Conservation (phyloP, 441 rosid genomes). For the Erodium chrysanthum region DNA sequence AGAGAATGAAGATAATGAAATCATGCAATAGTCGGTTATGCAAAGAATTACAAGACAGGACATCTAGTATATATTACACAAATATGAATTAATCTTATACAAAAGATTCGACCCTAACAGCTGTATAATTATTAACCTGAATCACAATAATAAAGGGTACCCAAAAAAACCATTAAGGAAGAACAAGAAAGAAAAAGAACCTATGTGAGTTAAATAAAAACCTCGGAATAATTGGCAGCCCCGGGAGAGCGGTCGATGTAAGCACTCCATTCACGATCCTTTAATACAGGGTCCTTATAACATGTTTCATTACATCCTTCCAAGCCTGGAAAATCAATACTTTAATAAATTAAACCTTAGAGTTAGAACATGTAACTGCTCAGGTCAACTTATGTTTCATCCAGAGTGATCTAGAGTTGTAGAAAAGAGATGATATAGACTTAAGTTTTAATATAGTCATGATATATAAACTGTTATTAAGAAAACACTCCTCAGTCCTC, state of each 20-base stretch:
- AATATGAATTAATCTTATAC: not conserved
- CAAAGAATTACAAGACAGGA: no score
- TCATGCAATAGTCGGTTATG: no score
- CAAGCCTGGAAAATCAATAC: slow-evolving; percentile 40
- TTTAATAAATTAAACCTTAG: slow-evolving; percentile 5
- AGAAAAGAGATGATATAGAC: no score
- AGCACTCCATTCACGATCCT: slow-evolving; percentile 82
- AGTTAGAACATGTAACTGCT: not conserved
- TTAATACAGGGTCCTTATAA: slow-evolving; percentile 86
- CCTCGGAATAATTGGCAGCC: slow-evolving; percentile 74
- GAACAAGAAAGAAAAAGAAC: no score
- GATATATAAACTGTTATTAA: not conserved
- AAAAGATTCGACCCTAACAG: not conserved
- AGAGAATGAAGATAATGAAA: no score
- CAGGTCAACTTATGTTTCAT: no score
- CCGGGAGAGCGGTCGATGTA: slow-evolving; percentile 95
- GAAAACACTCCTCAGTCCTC: not conserved
- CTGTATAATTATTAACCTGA: not conserved
- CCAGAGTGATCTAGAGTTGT: no score
- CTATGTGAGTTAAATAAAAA: slow-evolving; percentile 17
- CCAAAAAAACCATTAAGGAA: not conserved
- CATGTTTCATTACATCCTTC: slow-evolving; percentile 70
- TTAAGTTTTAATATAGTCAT: not conserved
- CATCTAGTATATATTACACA: no score
- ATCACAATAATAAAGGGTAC: not conserved